These are phyloP conservation scores for Syzygium malaccense DNA, from an alignment of 441 rosid species.

Conservation along the genomic window DNA sequence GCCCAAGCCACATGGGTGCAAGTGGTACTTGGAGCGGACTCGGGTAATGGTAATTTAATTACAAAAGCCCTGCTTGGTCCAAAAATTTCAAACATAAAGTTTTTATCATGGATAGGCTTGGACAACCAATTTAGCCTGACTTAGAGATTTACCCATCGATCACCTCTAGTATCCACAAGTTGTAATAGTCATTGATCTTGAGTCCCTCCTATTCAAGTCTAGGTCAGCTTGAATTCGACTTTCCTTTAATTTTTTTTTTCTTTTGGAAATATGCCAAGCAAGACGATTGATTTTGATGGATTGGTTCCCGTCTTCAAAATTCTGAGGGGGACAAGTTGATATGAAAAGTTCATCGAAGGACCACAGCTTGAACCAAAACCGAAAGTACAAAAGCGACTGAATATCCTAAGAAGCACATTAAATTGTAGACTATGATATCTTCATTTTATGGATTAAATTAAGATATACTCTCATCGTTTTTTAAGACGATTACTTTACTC, in stretches of 20 bases:
- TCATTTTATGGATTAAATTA: background rate
- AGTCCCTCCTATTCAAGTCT: background rate
- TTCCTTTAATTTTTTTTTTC: background rate
- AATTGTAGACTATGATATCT: background rate
- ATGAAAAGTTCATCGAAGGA: background rate
- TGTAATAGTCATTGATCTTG: background rate
- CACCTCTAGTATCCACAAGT: background rate
- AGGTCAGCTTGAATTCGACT: background rate
- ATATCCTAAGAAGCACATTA: accelerated
- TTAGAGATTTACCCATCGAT: background rate
- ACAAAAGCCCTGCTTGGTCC: background rate
- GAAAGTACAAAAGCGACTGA: no score
- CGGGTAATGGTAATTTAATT: background rate
- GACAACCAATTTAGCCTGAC: background rate
- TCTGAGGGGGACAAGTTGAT: background rate
- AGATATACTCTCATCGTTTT: accelerated
- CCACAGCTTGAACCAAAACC: background rate
- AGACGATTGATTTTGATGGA: background rate
- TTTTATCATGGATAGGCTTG: background rate
- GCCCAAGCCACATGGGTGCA: background rate
- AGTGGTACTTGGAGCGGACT: background rate
- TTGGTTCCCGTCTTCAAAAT: background rate
- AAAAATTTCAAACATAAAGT: background rate
- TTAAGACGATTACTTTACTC: background rate
- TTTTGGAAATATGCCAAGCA: background rate